Evolutionary conservation across 1,139 yeast species (phyloP), one percentile per base, ranked within the genome.

Genomic region (Magnusiomyces fungicola): DNA sequence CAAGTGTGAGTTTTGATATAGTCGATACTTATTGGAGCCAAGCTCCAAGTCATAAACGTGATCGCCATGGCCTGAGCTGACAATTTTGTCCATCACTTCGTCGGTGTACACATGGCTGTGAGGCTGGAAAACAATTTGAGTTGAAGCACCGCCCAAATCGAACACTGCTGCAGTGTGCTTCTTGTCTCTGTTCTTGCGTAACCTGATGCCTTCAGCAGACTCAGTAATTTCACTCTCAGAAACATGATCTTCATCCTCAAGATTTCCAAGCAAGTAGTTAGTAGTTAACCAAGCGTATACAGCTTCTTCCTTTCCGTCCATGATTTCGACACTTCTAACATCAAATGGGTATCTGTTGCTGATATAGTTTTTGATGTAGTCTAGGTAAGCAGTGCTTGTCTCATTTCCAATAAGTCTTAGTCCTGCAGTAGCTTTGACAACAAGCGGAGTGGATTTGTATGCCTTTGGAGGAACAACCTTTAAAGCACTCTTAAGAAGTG

Each of bases 271-370:
- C 56, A 92, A 72, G 66, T 82, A 92, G 71, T 92, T 92, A 48
- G 97, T 83, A 36, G 98, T 92, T 65, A 92, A 84, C 99, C 99
- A 92, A 1, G 98, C 98, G 62, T 80, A 92, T n/a, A 92, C 97
- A 65, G 98, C 99, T 71, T 92, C 98, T 61, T 90, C 96, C 55
- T 80, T 83, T 58, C 98, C 98, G 52, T 86, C 92, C 97, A 92
- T 90, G 60, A 92, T 84, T 10, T 90, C 76, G 52, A 92, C 76
- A 12, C 25, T 47, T 45, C 89, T 95, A 40, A 92, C 89, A 1
- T 96, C 84, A 71, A 92, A 94, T 47, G 97, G 97, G 66, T 79
- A 92, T 56, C 86, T 81, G 1, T 71, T 69, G 62, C 84, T 87
- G 53, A 92, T 90, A 47, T 78, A 79, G 25, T 69, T 66, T 41